Evolutionary conservation across 495 filamentous ascomycete genomes (phyloP), one percentile per base, ranked within the genome.

Genomic region (Achaetomiella virescens): DNA sequence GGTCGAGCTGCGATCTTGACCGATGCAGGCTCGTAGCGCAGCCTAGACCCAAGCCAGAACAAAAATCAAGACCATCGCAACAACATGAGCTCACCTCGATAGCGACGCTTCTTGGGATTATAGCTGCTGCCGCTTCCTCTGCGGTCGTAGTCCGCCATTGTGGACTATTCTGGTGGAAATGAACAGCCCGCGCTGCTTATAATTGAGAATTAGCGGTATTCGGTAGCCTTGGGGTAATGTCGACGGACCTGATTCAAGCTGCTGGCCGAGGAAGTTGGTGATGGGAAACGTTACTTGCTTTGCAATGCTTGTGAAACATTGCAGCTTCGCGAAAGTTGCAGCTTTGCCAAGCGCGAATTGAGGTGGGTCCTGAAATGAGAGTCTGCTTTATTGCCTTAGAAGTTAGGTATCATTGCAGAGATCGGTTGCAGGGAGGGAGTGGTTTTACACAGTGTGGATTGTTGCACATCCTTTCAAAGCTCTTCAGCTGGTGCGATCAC

Each of bases 81-180:
- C 25, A 31, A 36, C 15, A 12, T 15, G 6, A 52, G 59, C 72
- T 61, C 60, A 82, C 79, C 79, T 78, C 78, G 67, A 45, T 77
- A 67, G 44, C 66, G 76, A 53, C 79, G 72, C 57, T 76, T 72
- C 71, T 90, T 93, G 64, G 88, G 81, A 61, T 84, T 82, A 65
- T 77, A 68, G 35, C 82, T 80, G 53, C 79, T 77, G 27, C 70
- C 77, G 49, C 80, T 73, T 37, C 72, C 75, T 66, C 88, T 78
- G 50, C 83, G 79, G 58, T 90, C 87, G 70, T 84, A 81, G 59
- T 91, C 88, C 42, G 84, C 84, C 89, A 93, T 93, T 29, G 59
- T 53, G 43, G 27, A 18, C 17, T 12, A 50, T 17, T 3, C 10
- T 60, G 42, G 43, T 17, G 22, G 17, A 20, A 20, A 7, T 15